phyloP scores from a whole-genome alignment of 2,329 filamentous ascomycete species.

The Dendryphion nanum region DNA sequence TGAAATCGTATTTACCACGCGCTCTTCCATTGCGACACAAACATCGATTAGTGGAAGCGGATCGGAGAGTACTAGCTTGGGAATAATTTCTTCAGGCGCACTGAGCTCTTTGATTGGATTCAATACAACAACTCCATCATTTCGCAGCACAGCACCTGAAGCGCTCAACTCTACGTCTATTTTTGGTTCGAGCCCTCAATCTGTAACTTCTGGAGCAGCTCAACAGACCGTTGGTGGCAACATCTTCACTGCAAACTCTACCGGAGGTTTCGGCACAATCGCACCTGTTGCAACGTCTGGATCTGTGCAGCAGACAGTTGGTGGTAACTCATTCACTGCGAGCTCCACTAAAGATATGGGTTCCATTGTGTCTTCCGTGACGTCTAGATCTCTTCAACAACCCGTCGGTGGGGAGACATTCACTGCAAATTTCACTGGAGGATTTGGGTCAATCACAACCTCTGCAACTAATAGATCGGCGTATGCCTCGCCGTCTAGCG shows the following conservation, averaged over 20 bases:
- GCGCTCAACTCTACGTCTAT: constrained; percentile 12
- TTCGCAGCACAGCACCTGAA: neutral
- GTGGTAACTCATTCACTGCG: constrained; percentile 1
- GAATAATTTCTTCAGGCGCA: neutral
- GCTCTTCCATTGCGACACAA: constrained; percentile 17
- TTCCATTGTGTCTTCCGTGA: neutral
- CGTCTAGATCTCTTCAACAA: neutral
- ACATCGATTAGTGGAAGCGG: constrained; percentile 14
- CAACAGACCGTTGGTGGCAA: constrained; percentile 4
- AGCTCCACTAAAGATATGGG: constrained; percentile 3
- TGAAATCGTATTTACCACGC: constrained; percentile 18
- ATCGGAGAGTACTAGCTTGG: neutral
- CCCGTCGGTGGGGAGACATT: neutral
- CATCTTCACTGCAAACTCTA: constrained; percentile 2
- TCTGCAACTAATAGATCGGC: too few species aligned
- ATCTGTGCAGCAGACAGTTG: neutral
- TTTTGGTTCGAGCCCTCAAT: constrained; percentile 3
- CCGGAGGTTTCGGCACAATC: neutral
- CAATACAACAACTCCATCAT: constrained; percentile 2
- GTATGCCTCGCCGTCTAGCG: too few species aligned
- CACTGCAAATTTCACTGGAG: constrained; percentile 3
- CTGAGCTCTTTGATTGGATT: constrained; percentile 7
- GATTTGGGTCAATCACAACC: neutral
- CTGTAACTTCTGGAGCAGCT: constrained; percentile 5
- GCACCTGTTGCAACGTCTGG: neutral